Percentiles rank a stretch among this genome's conserved stretches.
Conservation (phyloP, 2,329 filamentous ascomycete genomes). For the Phialocephala subalpina region DNA sequence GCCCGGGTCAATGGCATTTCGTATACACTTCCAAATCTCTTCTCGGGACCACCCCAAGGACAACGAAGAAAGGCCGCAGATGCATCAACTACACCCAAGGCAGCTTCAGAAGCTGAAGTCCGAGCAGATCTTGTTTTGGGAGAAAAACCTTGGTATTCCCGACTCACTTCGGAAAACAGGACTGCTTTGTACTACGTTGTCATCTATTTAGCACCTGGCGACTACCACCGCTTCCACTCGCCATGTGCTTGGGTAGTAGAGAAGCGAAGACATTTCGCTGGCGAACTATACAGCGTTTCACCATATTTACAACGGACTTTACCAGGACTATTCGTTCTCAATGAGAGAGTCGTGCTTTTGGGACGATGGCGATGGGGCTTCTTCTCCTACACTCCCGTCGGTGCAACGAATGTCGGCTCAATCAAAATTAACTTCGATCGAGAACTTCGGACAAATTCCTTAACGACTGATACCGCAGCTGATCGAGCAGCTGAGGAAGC, state of each 20-base stretch:
- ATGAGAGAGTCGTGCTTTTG: conserved; percentile 92
- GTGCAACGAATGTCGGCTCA: conserved; percentile 95
- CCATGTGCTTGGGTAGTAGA: conserved; percentile 96
- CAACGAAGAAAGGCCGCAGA: conserved; percentile 63
- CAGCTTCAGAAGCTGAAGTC: conserved; percentile 83
- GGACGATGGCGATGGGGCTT: conserved; percentile 97
- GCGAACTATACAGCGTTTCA: conserved; percentile 93
- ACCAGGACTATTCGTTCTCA: conserved; percentile 93
- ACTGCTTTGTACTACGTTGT: conserved; percentile 91
- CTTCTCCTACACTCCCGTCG: conserved; percentile 95
- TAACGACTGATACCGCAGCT: conserved; percentile 91
- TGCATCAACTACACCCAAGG: conserved; percentile 72
- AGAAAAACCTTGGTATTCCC: conserved; percentile 74
- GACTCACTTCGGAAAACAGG: conserved; percentile 66
- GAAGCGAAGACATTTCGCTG: conserved; percentile 93
- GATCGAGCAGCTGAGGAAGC: conserved; percentile 87
- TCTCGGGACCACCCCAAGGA: conserved; percentile 71
- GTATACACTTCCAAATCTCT: conserved; percentile 87
- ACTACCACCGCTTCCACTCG: conserved; percentile 98
- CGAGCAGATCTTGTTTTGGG: conserved; percentile 82
- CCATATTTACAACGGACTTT: conserved; percentile 93
- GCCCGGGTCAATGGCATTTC: conserved; percentile 93
- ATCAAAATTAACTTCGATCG: conserved; percentile 97
- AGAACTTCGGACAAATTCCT: conserved; percentile 90
- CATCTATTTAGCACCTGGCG: conserved; percentile 94